These are phyloP conservation scores for Misopates orontium DNA, from an alignment of 257 asterid genomes.

Conservation along the genomic window DNA sequence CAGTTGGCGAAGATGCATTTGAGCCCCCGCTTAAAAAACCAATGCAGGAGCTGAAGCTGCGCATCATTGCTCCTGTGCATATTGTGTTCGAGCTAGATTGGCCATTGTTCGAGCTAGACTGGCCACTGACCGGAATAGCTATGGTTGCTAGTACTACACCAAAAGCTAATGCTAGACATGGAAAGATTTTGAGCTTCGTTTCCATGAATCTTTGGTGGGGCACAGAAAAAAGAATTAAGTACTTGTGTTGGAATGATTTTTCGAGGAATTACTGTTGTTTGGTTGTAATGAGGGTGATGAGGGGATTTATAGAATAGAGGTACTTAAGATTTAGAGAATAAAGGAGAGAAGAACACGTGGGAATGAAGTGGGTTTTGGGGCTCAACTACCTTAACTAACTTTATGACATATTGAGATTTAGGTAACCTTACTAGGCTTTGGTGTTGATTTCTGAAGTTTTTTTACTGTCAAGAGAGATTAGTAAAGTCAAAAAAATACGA, in stretches of 20 bases:
- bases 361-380: slow-evolving; percentile 35
- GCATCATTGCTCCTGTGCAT: slow-evolving; percentile 50
- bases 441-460: no score
- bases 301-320: slow-evolving; percentile 26
- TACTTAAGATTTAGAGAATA: slow-evolving; percentile 1
- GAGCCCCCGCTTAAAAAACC: slow-evolving; percentile 38
- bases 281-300: slow-evolving; percentile 1
- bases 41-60: slow-evolving; percentile 50
- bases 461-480: no score
- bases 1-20: slow-evolving; percentile 45
- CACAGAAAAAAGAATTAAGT: neutral
- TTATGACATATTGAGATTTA: neutral
- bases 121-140: slow-evolving; percentile 36
- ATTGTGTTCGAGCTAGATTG: slow-evolving; percentile 23
- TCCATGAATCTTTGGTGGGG: slow-evolving; percentile 25
- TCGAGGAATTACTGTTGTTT: no score
- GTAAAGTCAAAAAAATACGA: no score
- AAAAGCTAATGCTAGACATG: slow-evolving; percentile 5
- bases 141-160: slow-evolving; percentile 25
- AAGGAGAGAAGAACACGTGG: slow-evolving; percentile 8
- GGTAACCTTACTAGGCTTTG: neutral
- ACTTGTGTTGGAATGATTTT: no score
- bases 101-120: neutral
- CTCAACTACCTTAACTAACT: slow-evolving; percentile 66
- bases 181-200: neutral